Evolutionary conservation across 192 early-diverging fungal species (phyloP).

Genomic region (Coemansia sp.): DNA sequence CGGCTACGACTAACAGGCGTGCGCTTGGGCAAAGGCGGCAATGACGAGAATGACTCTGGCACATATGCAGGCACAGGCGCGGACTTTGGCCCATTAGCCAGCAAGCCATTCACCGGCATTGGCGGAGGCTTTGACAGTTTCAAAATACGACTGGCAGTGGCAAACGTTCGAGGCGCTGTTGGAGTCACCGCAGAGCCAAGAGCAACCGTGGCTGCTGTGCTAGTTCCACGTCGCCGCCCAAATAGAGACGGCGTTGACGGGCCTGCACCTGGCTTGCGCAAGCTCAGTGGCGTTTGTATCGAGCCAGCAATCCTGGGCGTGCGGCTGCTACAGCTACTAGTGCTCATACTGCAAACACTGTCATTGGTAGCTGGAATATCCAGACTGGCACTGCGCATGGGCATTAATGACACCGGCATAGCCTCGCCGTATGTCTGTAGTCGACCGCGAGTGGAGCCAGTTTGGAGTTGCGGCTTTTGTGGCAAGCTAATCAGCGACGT

Average conservation of each 20-base stretch:
- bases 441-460: neutral
- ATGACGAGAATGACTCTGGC: neutral
- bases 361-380: slow-evolving; percentile 9
- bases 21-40: neutral
- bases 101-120: neutral
- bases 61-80: neutral
- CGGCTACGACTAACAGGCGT: neutral
- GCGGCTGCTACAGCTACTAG: neutral
- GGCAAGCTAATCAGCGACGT: slow-evolving; percentile 3
- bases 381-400: slow-evolving; percentile 16
- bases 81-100: neutral
- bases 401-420: slow-evolving; percentile 23
- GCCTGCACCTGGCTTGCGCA: neutral
- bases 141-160: neutral
- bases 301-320: neutral
- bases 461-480: neutral
- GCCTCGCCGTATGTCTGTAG: slow-evolving; percentile 5
- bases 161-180: neutral
- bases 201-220: neutral
- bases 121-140: neutral
- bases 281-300: neutral
- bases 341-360: neutral
- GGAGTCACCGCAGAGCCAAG: slow-evolving; percentile 3
- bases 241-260: neutral
- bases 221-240: neutral